Base-by-base conservation (phyloP, 2,329 filamentous ascomycete species). In the Aspergillus versicolor region DNA sequence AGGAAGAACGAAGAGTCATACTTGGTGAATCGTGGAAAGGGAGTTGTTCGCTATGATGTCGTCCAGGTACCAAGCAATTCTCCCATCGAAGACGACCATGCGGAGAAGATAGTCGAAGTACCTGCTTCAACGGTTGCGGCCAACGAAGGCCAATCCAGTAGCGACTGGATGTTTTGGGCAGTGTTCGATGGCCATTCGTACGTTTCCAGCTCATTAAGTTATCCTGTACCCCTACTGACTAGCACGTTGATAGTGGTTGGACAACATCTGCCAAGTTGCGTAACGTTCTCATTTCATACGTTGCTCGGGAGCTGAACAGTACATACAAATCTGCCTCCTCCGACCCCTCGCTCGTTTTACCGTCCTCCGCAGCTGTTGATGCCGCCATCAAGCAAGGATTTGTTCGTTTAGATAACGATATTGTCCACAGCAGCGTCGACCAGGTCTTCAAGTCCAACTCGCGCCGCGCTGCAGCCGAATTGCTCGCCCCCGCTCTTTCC, bases 151-250 rank as follows among this genome's bases (percentile, higher is more conserved):
- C 81, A 82, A 15, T 63, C 81, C 17, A 86, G 81, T 58, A 90
- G 84, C 60, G 95, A 99, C 75, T 99, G 94, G 94, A 97, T 97
- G 92, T 99, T 99, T 74, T 99, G 95, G 94, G 94, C 92, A 57
- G 92, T 99, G 17, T 99, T 97, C 74, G 94, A 99, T 71, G 94
- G 94, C 0, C 94, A 99, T 75, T 91, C 90, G 91, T 93, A 79
- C 75, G 84, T 83, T 43, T 41, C 13, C 11, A 19, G 17, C 21
- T 50, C 21, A 17, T 42, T 21, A n/a, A 27, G 3, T 34, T 27
- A 5, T 40, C 17, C 12, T 42, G 11, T 40, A 24, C 38, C 7
- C n/a, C 34, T 27, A 30, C 55, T 62, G 48, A 62, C 49, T 6
- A 15, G 15, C 22, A 46, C 3, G 17, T 30, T 4, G 21, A 19